Conservation (phyloP, 768 basidiomycete species). For the Sarcomyxa edulis region DNA sequence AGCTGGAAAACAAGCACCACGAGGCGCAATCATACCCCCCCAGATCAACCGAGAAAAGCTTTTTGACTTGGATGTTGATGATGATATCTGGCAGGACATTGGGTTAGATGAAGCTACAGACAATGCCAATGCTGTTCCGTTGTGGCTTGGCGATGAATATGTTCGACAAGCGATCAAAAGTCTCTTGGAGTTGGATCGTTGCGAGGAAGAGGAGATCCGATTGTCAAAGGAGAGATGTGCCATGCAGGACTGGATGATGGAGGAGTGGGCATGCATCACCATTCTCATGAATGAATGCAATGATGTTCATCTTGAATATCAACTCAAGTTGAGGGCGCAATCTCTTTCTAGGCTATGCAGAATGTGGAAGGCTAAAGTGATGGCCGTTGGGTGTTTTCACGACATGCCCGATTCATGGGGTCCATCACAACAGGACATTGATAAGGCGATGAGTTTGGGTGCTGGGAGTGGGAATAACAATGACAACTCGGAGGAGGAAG, state of each 20-base stretch:
- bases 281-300: no score
- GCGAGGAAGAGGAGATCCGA: slow-evolving; percentile 19
- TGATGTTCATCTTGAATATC: no score
- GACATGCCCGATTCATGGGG: no score
- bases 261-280: slow-evolving; percentile 17
- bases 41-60: slow-evolving; percentile 13
- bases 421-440: no score
- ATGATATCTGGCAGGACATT: slow-evolving; percentile 23
- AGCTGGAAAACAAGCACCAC: slow-evolving; percentile 11
- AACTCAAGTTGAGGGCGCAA: no score
- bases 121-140: slow-evolving; percentile 5
- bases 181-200: slow-evolving; percentile 18
- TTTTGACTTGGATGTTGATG: slow-evolving; percentile 22
- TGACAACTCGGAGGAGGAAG: no score
- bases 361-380: no score
- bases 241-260: slow-evolving; percentile 20
- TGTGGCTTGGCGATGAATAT: slow-evolving; percentile 23
- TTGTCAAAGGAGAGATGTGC: slow-evolving; percentile 11
- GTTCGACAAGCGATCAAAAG: slow-evolving; percentile 22
- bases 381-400: no score
- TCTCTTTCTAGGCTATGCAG: no score
- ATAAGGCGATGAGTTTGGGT: no score
- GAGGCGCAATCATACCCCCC: slow-evolving; percentile 10
- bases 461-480: no score
- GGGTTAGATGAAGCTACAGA: slow-evolving; percentile 21